Base-by-base conservation (phyloP, 2,329 filamentous ascomycete species). In the Geosmithia flava region DNA sequence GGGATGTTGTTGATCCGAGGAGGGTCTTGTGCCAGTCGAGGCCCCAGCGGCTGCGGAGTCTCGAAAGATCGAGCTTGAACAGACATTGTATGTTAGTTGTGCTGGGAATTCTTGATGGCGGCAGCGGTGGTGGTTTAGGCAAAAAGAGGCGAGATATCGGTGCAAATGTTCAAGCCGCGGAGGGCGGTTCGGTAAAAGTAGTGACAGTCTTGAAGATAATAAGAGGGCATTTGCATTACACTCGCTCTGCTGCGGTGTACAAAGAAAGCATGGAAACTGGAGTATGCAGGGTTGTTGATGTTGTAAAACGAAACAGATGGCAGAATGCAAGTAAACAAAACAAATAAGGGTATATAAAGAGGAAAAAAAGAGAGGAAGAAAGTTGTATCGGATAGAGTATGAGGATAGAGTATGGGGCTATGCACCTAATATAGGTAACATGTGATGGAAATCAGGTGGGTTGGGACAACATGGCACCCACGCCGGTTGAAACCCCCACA, bases 151-250 rank as follows among this genome's bases (percentile, higher is more conserved):
- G 84, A 87, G 65, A 95, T 79, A 59, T 71, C 77, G 58, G 86
- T 94, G 68, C 81, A 78, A 58, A 95, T 81, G 61, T 85, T 91
- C 58, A 95, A 72, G 62, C 89, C 83, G 73, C 87, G 87, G 69
- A 95, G 71, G 62, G 87, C 85, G 66, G 83, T 94, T 73, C 87
- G 87, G 72, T 87, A 93, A 70, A 95, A 94, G 70, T 94, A 94
- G 65, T 94, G 87, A 61, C 86, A 94, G 67, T 94, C 85, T 74
- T 93, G 83, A 50, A 87, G 72, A 67, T 74, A 94, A 66, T 87
- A 91, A 58, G 75, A 67, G 72, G 85, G 85, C 87, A 94, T 94
- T 27, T 4, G 23, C 23, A 27, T 71, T 30, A 75, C 72, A 75
- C 67, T 69, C 55, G 62, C 29, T 29, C 33, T 39, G 45, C 45